These are phyloP conservation scores for Neurospora intermedia DNA, from an alignment of 495 filamentous ascomycete species.

Conservation along the genomic window DNA sequence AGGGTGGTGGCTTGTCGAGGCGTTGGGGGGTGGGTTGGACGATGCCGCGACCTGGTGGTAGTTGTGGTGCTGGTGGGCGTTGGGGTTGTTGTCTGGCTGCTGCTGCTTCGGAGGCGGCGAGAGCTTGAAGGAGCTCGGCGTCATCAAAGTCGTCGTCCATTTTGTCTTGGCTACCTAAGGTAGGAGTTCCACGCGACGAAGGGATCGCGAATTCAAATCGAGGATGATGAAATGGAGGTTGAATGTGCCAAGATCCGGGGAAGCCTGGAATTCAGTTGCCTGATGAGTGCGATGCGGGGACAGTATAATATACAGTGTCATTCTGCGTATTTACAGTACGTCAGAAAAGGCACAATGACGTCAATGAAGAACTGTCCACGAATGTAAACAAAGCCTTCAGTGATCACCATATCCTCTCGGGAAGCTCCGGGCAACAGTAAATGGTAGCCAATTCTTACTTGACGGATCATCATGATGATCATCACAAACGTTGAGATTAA, in stretches of 20 bases:
- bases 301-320: background rate
- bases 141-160: constrained; percentile 54
- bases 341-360: background rate
- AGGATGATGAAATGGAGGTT: background rate
- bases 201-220: background rate
- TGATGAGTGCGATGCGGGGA: background rate
- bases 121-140: constrained; percentile 44
- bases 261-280: background rate
- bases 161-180: background rate
- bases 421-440: too few species aligned
- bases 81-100: constrained; percentile 13
- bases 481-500: background rate
- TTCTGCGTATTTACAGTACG: background rate
- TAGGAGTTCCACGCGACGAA: background rate
- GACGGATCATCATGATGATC: too few species aligned
- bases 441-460: too few species aligned
- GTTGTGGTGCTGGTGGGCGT: constrained; percentile 23
- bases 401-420: background rate
- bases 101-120: constrained; percentile 26
- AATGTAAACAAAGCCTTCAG: background rate
- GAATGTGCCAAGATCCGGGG: background rate
- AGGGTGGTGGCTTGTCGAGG: constrained; percentile 31
- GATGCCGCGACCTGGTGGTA: constrained; percentile 12
- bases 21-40: constrained; percentile 35
- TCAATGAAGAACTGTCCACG: background rate